Conservation (phyloP, 2,329 filamentous ascomycete genomes). For the Penicillium sp. region DNA sequence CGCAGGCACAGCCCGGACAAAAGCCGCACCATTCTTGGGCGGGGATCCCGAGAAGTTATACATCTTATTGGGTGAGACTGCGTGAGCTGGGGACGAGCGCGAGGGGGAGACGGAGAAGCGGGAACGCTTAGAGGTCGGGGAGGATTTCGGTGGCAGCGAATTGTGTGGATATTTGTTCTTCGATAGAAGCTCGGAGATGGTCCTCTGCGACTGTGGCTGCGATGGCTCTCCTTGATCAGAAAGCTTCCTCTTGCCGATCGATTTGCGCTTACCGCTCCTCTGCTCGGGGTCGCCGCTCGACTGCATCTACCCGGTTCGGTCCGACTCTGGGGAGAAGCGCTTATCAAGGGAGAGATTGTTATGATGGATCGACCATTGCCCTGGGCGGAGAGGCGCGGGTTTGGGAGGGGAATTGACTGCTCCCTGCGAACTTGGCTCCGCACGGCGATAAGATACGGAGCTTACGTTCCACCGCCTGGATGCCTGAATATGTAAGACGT, state of each 20-base stretch:
- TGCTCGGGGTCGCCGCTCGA: conserved; percentile 39
- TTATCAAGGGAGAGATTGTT: conserved; percentile 18
- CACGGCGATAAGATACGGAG: conserved; percentile 28
- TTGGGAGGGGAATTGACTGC: conserved; percentile 20
- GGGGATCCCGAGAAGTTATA: conserved; percentile 52
- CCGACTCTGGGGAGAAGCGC: conserved; percentile 21
- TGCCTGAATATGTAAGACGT: not conserved
- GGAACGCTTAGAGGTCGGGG: conserved; percentile 44
- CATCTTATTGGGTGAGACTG: conserved; percentile 50
- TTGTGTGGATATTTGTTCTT: conserved; percentile 26
- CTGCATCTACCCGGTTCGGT: conserved; percentile 46
- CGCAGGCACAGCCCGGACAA: conserved; percentile 49
- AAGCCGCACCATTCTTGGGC: conserved; percentile 37
- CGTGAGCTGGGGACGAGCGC: conserved; percentile 11
- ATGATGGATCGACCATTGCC: conserved; percentile 14
- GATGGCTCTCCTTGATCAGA: conserved; percentile 35
- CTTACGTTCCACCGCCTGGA: conserved; percentile 2
- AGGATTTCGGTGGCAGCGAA: conserved; percentile 20
- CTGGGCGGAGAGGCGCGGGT: conserved; percentile 10
- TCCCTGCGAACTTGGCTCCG: conserved; percentile 18
- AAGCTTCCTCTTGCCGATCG: conserved; percentile 44
- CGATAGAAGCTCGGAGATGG: conserved; percentile 49
- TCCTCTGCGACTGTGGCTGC: conserved; percentile 40
- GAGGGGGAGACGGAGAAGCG: conserved; percentile 33
- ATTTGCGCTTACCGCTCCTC: conserved; percentile 46